These are phyloP conservation scores for Aquilaria yunnanensis DNA, from an alignment of 345 rosid species.

Conservation along the genomic window DNA sequence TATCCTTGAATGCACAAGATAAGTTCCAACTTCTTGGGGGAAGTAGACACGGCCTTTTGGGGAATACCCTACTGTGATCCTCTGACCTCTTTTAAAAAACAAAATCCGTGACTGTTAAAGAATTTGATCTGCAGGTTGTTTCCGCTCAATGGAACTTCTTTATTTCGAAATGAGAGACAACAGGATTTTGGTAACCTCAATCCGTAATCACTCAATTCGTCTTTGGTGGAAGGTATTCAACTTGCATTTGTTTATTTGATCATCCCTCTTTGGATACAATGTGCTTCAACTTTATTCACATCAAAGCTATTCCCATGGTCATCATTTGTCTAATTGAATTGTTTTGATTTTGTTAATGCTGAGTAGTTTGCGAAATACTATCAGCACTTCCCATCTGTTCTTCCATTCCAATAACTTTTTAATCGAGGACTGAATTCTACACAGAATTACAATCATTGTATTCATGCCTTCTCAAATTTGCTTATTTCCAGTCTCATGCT, in stretches of 20 bases:
- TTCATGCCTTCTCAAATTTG: not conserved
- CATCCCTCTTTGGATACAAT: not conserved
- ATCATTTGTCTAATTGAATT: not conserved
- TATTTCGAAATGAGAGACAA: slow-evolving; percentile 31
- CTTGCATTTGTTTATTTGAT: not conserved
- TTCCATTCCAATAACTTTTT: not conserved
- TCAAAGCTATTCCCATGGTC: too few relatives aligned
- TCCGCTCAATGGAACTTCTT: slow-evolving; percentile 33
- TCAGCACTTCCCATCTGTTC: not conserved
- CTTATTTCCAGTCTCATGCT: slow-evolving; percentile 1
- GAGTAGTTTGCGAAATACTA: not conserved
- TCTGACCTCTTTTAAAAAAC: too few relatives aligned
- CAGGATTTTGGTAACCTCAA: slow-evolving; percentile 50
- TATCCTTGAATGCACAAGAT: too few relatives aligned
- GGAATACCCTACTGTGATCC: too few relatives aligned
- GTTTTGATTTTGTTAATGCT: not conserved
- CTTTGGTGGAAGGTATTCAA: slow-evolving; percentile 67
- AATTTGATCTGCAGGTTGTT: slow-evolving; percentile 38
- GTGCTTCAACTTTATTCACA: not conserved
- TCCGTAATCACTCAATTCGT: slow-evolving; percentile 55
- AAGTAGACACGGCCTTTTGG: too few relatives aligned
- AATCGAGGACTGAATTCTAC: not conserved
- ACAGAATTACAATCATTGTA: not conserved
- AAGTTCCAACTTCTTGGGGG: too few relatives aligned
- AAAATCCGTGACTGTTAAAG: not conserved